phyloP scores from a whole-genome alignment of 306 rosid species.

The Psophocarpus tetragonolobus region DNA sequence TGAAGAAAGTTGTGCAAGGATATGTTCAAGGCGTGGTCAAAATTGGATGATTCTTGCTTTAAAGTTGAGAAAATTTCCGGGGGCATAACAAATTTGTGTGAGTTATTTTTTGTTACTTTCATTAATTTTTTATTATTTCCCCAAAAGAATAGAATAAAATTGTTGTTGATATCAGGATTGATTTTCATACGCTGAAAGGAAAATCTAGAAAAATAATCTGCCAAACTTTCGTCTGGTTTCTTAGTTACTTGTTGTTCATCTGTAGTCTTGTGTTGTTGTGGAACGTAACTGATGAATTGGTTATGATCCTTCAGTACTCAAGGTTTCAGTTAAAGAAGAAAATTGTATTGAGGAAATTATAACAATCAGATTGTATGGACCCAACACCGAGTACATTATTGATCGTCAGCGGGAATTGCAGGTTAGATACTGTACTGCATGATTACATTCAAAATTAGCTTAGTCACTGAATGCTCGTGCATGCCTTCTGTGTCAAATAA shows the following conservation, averaged over 20 bases:
- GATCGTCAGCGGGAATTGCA: slow-evolving; percentile 84
- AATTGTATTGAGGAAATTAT: slow-evolving; percentile 46
- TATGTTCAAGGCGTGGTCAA: slow-evolving; percentile 77
- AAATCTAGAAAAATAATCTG: not conserved
- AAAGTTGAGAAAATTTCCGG: slow-evolving; percentile 75
- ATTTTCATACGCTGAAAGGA: not conserved
- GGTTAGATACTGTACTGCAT: slow-evolving; percentile 49
- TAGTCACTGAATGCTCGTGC: slow-evolving; percentile 10
- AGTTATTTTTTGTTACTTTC: slow-evolving; percentile 41
- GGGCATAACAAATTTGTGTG: slow-evolving; percentile 92
- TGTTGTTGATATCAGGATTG: not conserved
- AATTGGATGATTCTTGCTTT: slow-evolving; percentile 68
- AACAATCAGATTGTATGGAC: slow-evolving; percentile 82
- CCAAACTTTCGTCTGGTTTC: not conserved
- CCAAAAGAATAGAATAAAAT: not conserved
- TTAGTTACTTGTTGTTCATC: not conserved
- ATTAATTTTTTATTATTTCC: not conserved
- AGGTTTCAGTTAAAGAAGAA: slow-evolving; percentile 67
- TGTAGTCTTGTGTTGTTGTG: not conserved
- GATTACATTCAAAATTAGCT: not conserved
- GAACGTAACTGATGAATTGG: slow-evolving; percentile 23
- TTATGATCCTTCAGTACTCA: slow-evolving; percentile 58
- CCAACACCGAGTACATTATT: slow-evolving; percentile 84
- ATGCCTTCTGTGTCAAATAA: slow-evolving; percentile 7
- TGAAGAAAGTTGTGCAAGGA: slow-evolving; percentile 81